Evolutionary conservation across 2,329 filamentous ascomycete genomes (phyloP), one percentile per base, ranked within the genome.

Genomic region (Aspergillus fijiensis): DNA sequence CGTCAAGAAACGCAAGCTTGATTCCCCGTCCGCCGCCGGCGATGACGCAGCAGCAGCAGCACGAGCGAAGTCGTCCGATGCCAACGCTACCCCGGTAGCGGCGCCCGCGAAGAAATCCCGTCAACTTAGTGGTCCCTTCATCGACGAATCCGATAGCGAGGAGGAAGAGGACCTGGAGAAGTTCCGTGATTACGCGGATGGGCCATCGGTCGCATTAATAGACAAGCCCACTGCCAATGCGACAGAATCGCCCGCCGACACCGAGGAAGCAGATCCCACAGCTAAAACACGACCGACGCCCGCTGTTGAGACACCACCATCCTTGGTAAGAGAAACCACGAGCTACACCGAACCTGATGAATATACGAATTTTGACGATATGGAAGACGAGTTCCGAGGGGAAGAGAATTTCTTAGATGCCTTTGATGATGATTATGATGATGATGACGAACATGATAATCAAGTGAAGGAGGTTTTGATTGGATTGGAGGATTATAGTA

Each of bases 351-450:
- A 69, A 63, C 65, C 75, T 60, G 76, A 83, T 66, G 82, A 84
- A 54, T 82, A 80, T 76, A 77, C 74, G 61, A 80, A 80, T 67
- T 84, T 85, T 69, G 84, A 84, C 64, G 82, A 84, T 71, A 75
- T 88, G 67, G 87, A 90, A 67, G 85, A 86, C 14, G 79, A 84
- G 55, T 84, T 87, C 63, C 79, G 83, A 67, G 88, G 45, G 27
- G 61, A 88, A 45, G 87, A 90, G 69, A 88, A 90, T 70, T 84
- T 83, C 63, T 78, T 86, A 51, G 87, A 87, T 68, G 81, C 91
- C 3, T 82, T 86, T 65, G 85, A 86, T 61, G 77, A 80, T 10
- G 81, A 79, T 7, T 72, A 76, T 7, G 72, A 76, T 33, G 49
- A 78, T 9, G 72, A 76, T 4, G 39, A 27, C 42, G 51, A 21